Base-by-base conservation (phyloP, 345 rosid genomes). In the Boechera stricta region DNA sequence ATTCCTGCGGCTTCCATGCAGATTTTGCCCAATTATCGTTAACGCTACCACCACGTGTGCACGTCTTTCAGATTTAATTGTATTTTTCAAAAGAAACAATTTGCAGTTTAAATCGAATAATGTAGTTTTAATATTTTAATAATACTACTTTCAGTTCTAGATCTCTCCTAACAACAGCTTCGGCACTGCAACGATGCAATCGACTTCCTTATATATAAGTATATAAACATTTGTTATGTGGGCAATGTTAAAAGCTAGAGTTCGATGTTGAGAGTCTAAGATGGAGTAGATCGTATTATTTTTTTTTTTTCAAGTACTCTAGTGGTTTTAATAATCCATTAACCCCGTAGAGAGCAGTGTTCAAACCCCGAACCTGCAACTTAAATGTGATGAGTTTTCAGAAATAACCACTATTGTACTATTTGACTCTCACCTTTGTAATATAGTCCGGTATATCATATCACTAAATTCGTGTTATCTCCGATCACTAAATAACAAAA, bases 31-130 rank as follows among this genome's bases (percentile, higher is more conserved):
- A 42, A 35, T 51, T 10, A 45, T 42, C 52, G 12, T 39, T 39
- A 32, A 16, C 41, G n/a, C 1, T n/a, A 54, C 11, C 41, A 54
- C 74, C 90, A 86, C 86, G 82, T 84, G 12, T 38, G 82, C 88
- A 84, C 88, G 84, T 79, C 12, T 45, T 29, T 44, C 55, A 32
- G 13, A 31, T 32, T 44, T 29, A 16, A 29, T 29, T 29, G 3
- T 29, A 5, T 13, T n/a, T 13, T 15, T 2, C 21, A 8, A 44
- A 7, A 10, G 26, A 69, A 69, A 52, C n/a, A 55, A 26, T 26
- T 36, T 35, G 59, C 21, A 7, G 5, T 18, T 7, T 21, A 7
- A 51, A 35, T 49, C 21, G 32, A 66, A 66, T 64, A 29, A 47
- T 31, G 69, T 5, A n/a, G 31, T 15, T 15, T 49, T 18, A n/a